Conservation (phyloP, 1,284 basidiomycete species). For the Paramarasmius palmivorus region DNA sequence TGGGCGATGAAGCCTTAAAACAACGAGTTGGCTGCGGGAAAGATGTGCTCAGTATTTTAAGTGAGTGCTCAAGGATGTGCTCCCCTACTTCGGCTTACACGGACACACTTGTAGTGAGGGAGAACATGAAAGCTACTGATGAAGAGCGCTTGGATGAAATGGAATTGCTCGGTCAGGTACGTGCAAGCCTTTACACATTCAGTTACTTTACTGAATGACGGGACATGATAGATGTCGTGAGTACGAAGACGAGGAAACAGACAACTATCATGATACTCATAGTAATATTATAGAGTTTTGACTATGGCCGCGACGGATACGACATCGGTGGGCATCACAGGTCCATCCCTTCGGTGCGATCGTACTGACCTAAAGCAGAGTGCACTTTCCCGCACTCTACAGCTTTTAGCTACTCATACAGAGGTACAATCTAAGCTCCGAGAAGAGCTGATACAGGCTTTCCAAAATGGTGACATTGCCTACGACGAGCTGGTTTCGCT, state of each 20-base stretch:
- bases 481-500: slow-evolving; percentile 31
- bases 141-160: slow-evolving; percentile 32
- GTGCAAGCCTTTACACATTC: not conserved
- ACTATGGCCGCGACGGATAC: slow-evolving; percentile 32
- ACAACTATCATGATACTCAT: not conserved
- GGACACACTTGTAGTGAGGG: slow-evolving; percentile 26
- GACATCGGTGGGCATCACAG: slow-evolving; percentile 19
- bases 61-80: slow-evolving; percentile 26
- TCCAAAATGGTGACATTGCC: slow-evolving; percentile 17
- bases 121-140: slow-evolving; percentile 30
- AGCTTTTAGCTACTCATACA: slow-evolving; percentile 23
- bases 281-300: slow-evolving; percentile 20
- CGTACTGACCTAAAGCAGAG: slow-evolving; percentile 1
- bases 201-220: not conserved
- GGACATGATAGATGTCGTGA: slow-evolving; percentile 15
- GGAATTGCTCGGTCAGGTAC: slow-evolving; percentile 29
- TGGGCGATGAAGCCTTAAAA: slow-evolving; percentile 32
- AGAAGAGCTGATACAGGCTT: slow-evolving; percentile 21
- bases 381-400: slow-evolving; percentile 24
- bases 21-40: slow-evolving; percentile 37
- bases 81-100: not conserved
- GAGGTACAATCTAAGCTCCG: slow-evolving; percentile 24
- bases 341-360: not conserved
- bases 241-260: not conserved
- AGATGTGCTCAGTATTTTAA: slow-evolving; percentile 47